Conservation (phyloP, 2,329 filamentous ascomycete species). For the Metarhizium rileyi region DNA sequence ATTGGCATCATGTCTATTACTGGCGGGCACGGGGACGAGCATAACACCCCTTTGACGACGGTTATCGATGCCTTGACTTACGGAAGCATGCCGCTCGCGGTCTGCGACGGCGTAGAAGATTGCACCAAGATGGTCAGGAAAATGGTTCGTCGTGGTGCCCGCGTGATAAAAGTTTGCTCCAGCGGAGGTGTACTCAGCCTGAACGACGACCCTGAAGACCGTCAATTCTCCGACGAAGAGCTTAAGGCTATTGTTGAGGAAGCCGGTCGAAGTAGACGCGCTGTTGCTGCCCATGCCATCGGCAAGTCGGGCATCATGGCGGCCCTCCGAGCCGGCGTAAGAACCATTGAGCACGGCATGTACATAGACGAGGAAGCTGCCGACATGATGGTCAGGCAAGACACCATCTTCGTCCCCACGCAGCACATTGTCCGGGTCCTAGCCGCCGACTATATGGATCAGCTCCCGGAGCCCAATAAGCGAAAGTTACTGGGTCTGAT, state of each 20-base stretch:
- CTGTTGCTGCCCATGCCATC: conserved; percentile 30
- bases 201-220: conserved; percentile 27
- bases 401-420: conserved; percentile 28
- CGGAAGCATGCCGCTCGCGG: conserved; percentile 23
- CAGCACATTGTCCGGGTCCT: conserved; percentile 24
- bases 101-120: conserved; percentile 29
- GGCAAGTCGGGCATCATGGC: conserved; percentile 31
- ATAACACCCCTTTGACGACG: conserved; percentile 23
- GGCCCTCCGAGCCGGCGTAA: conserved; percentile 26
- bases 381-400: conserved; percentile 27
- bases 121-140: conserved; percentile 28
- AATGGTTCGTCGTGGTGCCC: conserved; percentile 30
- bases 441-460: conserved; percentile 21
- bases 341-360: conserved; percentile 28
- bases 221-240: conserved; percentile 30
- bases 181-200: conserved; percentile 29
- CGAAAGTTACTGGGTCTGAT: conserved; percentile 16
- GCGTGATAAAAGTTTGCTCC: conserved; percentile 30
- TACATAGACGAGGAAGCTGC: conserved; percentile 32
- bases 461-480: conserved; percentile 17
- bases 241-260: conserved; percentile 27
- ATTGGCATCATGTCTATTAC: conserved; percentile 34
- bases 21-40: conserved; percentile 36
- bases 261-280: conserved; percentile 24
- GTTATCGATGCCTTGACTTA: conserved; percentile 20